A percentile compares a stretch with the other conserved stretches of the same genome.
These are phyloP conservation scores for Claviceps fusiformis DNA, from an alignment of 2,329 filamentous ascomycete species.

Conservation along the genomic window DNA sequence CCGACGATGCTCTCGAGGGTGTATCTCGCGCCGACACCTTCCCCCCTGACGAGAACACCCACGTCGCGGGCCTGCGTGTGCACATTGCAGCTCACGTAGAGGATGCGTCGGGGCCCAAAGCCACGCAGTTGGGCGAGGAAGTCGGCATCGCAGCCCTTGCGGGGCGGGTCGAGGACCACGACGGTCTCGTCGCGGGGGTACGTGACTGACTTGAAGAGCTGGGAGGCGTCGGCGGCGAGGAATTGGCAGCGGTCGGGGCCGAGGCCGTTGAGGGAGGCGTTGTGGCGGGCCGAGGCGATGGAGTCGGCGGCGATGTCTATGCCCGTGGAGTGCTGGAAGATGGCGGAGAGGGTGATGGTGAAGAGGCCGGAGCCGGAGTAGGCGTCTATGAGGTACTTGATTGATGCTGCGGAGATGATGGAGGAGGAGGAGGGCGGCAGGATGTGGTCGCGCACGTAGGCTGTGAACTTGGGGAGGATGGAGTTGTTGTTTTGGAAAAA, in stretches of 20 bases:
- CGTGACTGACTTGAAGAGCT: conserved; percentile 63
- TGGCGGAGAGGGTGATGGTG: conserved; percentile 76
- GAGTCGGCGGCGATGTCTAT: conserved; percentile 78
- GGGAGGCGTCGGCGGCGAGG: conserved; percentile 73
- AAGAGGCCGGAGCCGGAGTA: conserved; percentile 97
- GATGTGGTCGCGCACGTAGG: conserved; percentile 66
- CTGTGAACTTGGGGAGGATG: conserved; percentile 75
- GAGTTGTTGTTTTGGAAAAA: conserved; percentile 99
- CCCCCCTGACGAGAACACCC: conserved; percentile 67
- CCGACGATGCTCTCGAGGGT: conserved; percentile 81
- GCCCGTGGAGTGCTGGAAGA: conserved; percentile 74
- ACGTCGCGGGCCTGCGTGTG: conserved; percentile 94
- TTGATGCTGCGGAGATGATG: conserved; percentile 31
- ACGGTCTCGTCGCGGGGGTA: conserved; percentile 72
- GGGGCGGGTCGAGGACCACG: conserved; percentile 91
- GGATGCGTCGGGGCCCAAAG: conserved; percentile 65
- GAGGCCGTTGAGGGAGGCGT: conserved; percentile 66
- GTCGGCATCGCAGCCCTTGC: conserved; percentile 80
- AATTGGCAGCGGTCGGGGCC: conserved; percentile 58
- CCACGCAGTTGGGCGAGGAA: conserved; percentile 71
- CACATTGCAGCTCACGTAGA: conserved; percentile 96
- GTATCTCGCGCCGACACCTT: conserved; percentile 43
- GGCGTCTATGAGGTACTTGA: conserved; percentile 88
- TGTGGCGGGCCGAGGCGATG: conserved; percentile 65
- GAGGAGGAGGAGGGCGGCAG: conserved; percentile 14